A percentile compares a stretch with the other conserved stretches of the same genome.
Evolutionary conservation across 306 rosid genomes (phyloP).

Genomic region (Rosa rugosa): DNA sequence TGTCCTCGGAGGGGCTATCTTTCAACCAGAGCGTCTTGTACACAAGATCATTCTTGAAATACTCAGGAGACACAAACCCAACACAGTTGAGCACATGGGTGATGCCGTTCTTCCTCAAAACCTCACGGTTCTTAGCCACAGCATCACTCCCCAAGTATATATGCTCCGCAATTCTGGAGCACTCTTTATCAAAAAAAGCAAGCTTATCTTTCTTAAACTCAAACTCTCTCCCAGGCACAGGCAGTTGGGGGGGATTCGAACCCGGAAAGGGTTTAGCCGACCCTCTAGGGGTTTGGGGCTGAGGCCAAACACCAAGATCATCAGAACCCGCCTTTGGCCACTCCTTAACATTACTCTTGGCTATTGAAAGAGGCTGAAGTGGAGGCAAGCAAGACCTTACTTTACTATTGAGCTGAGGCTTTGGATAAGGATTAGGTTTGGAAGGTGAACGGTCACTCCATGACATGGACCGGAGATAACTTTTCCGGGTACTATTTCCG

Average conservation of each 20-base stretch:
- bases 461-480: constrained; percentile 68
- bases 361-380: constrained; percentile 79
- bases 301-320: constrained; percentile 88
- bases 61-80: constrained; percentile 94
- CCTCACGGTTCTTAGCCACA: constrained; percentile 84
- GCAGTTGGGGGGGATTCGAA: constrained; percentile 44
- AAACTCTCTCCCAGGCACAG: constrained; percentile 50
- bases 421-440: constrained; percentile 38
- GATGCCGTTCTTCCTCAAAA: constrained; percentile 67
- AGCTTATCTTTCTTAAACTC: constrained; percentile 71
- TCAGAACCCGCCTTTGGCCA: constrained; percentile 95
- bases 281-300: constrained; percentile 76
- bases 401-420: constrained; percentile 45
- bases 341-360: constrained; percentile 46
- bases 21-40: constrained; percentile 93
- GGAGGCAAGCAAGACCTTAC: constrained; percentile 63
- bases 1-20: constrained; percentile 88
- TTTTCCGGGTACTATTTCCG: constrained; percentile 34
- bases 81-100: constrained; percentile 92
- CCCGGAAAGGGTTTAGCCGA: constrained; percentile 22
- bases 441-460: constrained; percentile 79
- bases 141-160: constrained; percentile 88
- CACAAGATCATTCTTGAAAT: constrained; percentile 76
- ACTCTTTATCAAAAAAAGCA: constrained; percentile 80
- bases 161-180: constrained; percentile 85